Conservation (phyloP, 352 stramenopile species). For the Phytopythium delawarense region DNA sequence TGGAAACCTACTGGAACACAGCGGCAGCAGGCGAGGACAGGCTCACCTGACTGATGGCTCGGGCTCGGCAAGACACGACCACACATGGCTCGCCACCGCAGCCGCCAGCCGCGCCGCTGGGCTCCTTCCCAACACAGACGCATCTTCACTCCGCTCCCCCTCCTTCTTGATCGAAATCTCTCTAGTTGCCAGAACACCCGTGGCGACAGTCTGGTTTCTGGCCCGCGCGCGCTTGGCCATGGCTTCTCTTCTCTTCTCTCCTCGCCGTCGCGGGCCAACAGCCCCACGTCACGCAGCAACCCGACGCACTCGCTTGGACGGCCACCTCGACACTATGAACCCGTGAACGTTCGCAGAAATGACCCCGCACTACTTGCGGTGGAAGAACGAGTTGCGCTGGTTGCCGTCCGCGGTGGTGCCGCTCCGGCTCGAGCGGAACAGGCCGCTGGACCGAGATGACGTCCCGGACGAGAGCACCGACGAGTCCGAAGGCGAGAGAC, state of each 20-base stretch:
- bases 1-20: not conserved
- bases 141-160: not conserved
- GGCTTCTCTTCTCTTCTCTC: conserved; percentile 5
- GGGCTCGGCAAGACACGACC: not conserved
- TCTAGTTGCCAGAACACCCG: not conserved
- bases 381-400: conserved; percentile 59
- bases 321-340: conserved; percentile 1
- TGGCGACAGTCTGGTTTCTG: conserved; percentile 4
- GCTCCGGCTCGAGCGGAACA: conserved; percentile 47
- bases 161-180: conserved; percentile 9
- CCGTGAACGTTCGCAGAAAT: conserved; percentile 6
- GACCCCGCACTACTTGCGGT: conserved; percentile 40
- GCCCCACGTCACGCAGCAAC: not conserved
- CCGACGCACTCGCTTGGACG: not conserved
- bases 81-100: not conserved
- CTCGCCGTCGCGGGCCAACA: not conserved
- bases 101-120: not conserved
- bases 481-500: conserved; percentile 42
- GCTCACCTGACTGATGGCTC: not conserved
- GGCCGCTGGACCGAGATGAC: conserved; percentile 30
- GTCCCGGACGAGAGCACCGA: conserved; percentile 35
- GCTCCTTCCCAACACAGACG: conserved; percentile 2
- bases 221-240: not conserved
- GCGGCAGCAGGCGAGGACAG: not conserved
- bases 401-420: conserved; percentile 15